Evolutionary conservation across 208 protist genomes (phyloP).

Genomic region (Wallacemonas rigidus): DNA sequence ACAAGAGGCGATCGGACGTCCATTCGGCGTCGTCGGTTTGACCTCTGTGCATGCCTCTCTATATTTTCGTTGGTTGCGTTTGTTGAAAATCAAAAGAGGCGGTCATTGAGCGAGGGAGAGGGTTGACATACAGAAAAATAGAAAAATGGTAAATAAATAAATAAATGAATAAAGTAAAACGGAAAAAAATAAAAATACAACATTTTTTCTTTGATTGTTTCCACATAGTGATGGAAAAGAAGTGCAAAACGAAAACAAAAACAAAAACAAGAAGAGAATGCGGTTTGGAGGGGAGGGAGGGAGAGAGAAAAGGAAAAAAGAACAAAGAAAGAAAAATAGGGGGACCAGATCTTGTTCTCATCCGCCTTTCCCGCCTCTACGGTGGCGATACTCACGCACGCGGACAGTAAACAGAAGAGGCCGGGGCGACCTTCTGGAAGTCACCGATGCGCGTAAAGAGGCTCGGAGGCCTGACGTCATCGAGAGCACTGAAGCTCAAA

Average conservation of each 20-base stretch:
- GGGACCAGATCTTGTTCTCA: constrained; percentile 1
- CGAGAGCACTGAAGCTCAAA: not conserved
- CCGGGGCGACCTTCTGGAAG: no score
- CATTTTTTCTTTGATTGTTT: constrained; percentile 10
- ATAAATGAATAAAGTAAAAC: constrained; percentile 15
- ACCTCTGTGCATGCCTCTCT: no score
- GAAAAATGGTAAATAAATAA: not conserved
- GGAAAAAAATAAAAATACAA: constrained; percentile 9
- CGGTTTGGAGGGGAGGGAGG: not conserved
- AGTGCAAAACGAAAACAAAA: constrained; percentile 1
- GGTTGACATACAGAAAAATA: no score
- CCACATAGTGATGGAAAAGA: not conserved
- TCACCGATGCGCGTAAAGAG: not conserved
- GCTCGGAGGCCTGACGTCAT: not conserved
- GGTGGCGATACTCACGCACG: not conserved
- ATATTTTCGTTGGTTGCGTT: no score
- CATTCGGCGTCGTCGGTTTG: no score
- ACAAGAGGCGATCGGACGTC: no score
- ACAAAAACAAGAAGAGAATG: not conserved
- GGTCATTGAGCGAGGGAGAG: no score
- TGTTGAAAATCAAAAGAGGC: no score
- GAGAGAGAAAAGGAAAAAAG: constrained; percentile 4
- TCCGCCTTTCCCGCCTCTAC: not conserved
- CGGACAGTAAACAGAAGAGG: not conserved
- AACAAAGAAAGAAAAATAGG: constrained; percentile 9